A percentile compares a stretch with the other conserved stretches of the same genome.
Evolutionary conservation across 768 basidiomycete species (phyloP).

Genomic region (Kwoniella botswanensis): DNA sequence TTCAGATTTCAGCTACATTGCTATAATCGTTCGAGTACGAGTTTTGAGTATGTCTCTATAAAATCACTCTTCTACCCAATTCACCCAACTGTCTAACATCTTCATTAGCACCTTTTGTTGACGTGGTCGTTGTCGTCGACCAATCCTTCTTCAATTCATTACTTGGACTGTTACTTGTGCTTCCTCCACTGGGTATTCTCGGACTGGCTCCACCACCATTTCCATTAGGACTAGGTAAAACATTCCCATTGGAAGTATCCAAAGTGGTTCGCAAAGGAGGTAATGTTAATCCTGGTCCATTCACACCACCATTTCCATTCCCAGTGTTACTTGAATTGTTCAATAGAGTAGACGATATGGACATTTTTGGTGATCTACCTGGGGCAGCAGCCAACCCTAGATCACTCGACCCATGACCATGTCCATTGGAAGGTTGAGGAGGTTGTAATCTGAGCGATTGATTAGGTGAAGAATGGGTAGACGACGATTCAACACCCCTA

Average conservation of each 20-base stretch:
- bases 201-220: conserved; percentile 2
- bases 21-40: too few relatives aligned
- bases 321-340: conserved; percentile 6
- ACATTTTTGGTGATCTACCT: conserved; percentile 38
- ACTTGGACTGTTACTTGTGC: conserved; percentile 10
- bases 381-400: conserved; percentile 12
- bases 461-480: conserved; percentile 16
- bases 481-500: not conserved
- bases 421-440: not conserved
- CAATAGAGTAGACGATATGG: conserved; percentile 25
- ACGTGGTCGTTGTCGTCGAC: not conserved
- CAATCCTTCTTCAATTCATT: conserved; percentile 22
- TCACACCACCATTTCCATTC: not conserved
- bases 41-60: not conserved
- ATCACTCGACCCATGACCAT: not conserved
- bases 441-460: conserved; percentile 20
- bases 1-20: too few relatives aligned
- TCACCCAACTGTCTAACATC: conserved; percentile 38
- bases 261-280: conserved; percentile 39
- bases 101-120: conserved; percentile 20
- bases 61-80: conserved; percentile 31
- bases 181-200: not conserved
- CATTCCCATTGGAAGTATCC: conserved; percentile 21
- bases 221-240: conserved; percentile 11
- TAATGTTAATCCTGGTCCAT: conserved; percentile 26